A percentile compares a stretch with the other conserved stretches of the same genome.
Evolutionary conservation across 192 early-diverging fungal species (phyloP).

Genomic region (Entomortierella parvispora): DNA sequence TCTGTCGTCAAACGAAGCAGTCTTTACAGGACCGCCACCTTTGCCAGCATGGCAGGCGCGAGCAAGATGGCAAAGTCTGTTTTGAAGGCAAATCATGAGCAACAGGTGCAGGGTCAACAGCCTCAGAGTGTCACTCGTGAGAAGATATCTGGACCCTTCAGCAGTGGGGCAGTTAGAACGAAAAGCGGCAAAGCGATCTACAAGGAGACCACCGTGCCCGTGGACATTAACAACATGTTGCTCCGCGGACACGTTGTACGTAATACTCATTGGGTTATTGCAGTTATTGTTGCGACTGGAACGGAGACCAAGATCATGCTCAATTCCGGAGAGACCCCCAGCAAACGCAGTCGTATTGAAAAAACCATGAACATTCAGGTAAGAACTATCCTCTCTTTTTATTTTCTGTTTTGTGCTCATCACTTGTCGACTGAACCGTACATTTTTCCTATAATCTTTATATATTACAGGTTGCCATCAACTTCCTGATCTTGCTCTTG

Average conservation of each 20-base stretch:
- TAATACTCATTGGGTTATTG: conserved; percentile 93
- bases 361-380: conserved; percentile 84
- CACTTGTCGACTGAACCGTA: too few species aligned
- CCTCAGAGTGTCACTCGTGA: neutral
- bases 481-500: conserved; percentile 52
- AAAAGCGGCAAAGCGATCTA: neutral
- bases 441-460: too few species aligned
- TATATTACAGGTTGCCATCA: conserved; percentile 46
- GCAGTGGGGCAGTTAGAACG: neutral
- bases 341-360: conserved; percentile 90
- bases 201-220: conserved; percentile 61
- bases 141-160: neutral
- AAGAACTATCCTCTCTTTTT: conserved; percentile 13
- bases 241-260: conserved; percentile 89
- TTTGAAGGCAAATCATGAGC: conserved; percentile 38
- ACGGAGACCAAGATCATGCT: conserved; percentile 92
- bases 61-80: conserved; percentile 46
- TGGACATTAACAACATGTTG: conserved; percentile 85
- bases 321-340: conserved; percentile 90
- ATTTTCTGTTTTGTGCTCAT: neutral
- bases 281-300: conserved; percentile 86
- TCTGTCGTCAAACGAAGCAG: conserved; percentile 20
- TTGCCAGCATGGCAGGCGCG: conserved; percentile 8
- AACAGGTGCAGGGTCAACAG: conserved; percentile 35
- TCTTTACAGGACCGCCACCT: conserved; percentile 29